Conservation (phyloP, 768 basidiomycete genomes). For the Mycena floridula region DNA sequence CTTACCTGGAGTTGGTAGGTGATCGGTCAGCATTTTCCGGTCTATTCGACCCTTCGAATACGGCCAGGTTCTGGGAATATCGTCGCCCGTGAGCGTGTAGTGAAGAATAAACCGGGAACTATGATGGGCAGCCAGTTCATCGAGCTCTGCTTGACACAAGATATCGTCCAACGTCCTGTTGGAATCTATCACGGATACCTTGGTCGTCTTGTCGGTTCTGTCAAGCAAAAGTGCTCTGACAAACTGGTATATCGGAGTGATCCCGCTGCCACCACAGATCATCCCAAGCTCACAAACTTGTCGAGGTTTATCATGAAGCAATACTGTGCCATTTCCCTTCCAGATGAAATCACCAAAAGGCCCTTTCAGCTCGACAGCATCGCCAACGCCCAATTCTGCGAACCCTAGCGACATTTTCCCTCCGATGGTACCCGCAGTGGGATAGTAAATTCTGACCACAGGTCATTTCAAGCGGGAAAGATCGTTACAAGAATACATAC, state of each 20-base stretch:
- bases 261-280: constrained; percentile 53
- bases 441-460: constrained; percentile 34
- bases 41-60: constrained; percentile 36
- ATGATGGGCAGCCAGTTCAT: constrained; percentile 24
- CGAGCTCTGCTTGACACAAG: constrained; percentile 42
- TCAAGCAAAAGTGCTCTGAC: constrained; percentile 41
- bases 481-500: constrained; percentile 16
- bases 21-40: constrained; percentile 25
- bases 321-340: constrained; percentile 33
- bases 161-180: constrained; percentile 47
- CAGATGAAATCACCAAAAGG: constrained; percentile 54
- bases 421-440: constrained; percentile 29
- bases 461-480: constrained; percentile 7
- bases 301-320: constrained; percentile 27
- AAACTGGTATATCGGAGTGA: constrained; percentile 56
- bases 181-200: constrained; percentile 41
- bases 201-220: constrained; percentile 24
- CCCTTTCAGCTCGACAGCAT: constrained; percentile 50
- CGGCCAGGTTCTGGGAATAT: constrained; percentile 28
- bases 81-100: constrained; percentile 34
- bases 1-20: constrained; percentile 34
- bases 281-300: constrained; percentile 38
- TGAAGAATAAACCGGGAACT: constrained; percentile 30
- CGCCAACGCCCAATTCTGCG: constrained; percentile 38
- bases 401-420: constrained; percentile 47